Evolutionary conservation across 2,329 filamentous ascomycete species (phyloP).

Genomic region (Trichophyton benhamiae): DNA sequence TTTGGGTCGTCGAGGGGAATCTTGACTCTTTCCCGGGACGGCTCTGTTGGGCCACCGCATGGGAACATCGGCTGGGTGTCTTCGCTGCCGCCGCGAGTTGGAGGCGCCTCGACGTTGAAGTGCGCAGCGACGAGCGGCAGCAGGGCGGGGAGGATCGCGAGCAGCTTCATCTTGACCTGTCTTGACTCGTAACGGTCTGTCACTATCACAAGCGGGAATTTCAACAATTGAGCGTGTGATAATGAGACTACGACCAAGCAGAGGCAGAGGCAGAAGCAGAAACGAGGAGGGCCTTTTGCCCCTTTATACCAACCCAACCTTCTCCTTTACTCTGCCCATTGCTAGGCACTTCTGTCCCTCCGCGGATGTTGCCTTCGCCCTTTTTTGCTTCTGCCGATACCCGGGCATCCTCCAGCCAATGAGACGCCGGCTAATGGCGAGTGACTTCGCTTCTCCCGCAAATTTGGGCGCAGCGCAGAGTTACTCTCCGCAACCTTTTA

Average conservation of each 20-base stretch:
- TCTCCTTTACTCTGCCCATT: neutral
- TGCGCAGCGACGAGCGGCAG: constrained; percentile 41
- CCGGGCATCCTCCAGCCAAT: too few species aligned
- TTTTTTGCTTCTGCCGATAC: too few species aligned
- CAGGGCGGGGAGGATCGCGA: constrained; percentile 32
- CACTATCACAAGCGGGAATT: too few species aligned
- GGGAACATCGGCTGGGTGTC: constrained; percentile 36
- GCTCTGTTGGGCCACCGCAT: constrained; percentile 39
- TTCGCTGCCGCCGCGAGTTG: constrained; percentile 38
- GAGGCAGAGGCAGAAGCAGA: neutral
- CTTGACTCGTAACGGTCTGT: too few species aligned
- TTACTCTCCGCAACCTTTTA: neutral
- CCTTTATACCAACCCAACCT: neutral
- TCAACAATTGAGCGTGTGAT: too few species aligned
- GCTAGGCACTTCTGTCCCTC: too few species aligned
- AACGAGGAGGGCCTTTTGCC: too few species aligned
- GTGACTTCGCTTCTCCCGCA: neutral
- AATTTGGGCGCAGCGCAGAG: neutral
- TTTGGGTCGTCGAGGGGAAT: constrained; percentile 38
- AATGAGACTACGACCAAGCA: too few species aligned
- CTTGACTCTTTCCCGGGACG: constrained; percentile 35
- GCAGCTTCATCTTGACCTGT: constrained; percentile 16
- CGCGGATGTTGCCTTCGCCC: too few species aligned
- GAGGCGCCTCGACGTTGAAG: constrained; percentile 44
- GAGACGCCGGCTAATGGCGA: neutral